Conservation (phyloP, 2,329 filamentous ascomycete genomes). For the Setomelanomma holmii region DNA sequence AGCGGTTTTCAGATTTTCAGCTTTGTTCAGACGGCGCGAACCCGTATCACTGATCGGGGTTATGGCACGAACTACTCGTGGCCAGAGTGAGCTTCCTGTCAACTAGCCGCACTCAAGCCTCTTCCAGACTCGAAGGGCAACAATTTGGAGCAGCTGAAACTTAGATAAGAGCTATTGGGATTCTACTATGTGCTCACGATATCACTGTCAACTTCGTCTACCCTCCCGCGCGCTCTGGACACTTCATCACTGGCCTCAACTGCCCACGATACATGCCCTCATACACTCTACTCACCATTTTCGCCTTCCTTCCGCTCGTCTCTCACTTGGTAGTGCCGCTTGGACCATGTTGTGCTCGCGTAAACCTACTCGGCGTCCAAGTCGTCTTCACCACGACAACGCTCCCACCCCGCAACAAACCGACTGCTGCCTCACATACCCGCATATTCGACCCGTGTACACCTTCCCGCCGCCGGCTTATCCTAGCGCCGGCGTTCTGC, state of each 20-base stretch:
- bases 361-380: not conserved
- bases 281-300: not conserved
- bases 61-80: too few relatives aligned
- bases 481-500: conserved; percentile 4
- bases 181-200: not conserved
- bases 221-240: not conserved
- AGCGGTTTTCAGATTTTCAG: too few relatives aligned
- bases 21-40: too few relatives aligned
- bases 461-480: conserved; percentile 13
- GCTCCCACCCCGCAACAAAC: conserved; percentile 6
- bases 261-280: not conserved
- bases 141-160: too few relatives aligned
- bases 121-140: too few relatives aligned
- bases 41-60: too few relatives aligned
- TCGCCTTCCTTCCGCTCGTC: not conserved
- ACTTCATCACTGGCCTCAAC: not conserved
- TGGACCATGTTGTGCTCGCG: conserved; percentile 11
- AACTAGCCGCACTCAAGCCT: too few relatives aligned
- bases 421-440: conserved; percentile 7
- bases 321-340: conserved; percentile 8
- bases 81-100: too few relatives aligned
- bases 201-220: not conserved
- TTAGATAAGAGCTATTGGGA: not conserved
- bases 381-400: conserved; percentile 2
- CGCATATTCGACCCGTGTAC: conserved; percentile 1